These are phyloP conservation scores for Chaetomium globosum DNA, from an alignment of 2,329 filamentous ascomycete species.

Conservation along the genomic window DNA sequence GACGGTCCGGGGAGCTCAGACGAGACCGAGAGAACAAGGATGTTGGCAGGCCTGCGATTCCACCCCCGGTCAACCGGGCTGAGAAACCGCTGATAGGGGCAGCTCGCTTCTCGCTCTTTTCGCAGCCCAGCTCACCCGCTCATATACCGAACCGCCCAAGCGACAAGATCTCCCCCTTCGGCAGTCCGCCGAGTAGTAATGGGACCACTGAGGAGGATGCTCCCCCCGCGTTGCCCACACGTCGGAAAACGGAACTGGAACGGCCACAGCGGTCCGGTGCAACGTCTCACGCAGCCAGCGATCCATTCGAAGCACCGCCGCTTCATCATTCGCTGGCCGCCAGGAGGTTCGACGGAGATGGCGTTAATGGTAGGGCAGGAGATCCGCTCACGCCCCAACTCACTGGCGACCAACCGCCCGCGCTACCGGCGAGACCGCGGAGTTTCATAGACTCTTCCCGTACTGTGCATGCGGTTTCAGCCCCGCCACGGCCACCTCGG, in stretches of 20 bases:
- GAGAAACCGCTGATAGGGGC: constrained; percentile 60
- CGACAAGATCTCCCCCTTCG: constrained; percentile 74
- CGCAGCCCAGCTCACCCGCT: constrained; percentile 34
- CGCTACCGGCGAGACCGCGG: constrained; percentile 54
- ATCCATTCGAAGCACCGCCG: constrained; percentile 60
- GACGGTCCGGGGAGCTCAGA: constrained; percentile 62
- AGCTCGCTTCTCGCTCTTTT: constrained; percentile 30
- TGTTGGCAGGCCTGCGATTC: constrained; percentile 52
- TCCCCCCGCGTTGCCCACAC: constrained; percentile 54
- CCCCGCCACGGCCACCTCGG: constrained; percentile 50
- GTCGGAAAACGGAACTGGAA: constrained; percentile 46
- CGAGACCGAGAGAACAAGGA: constrained; percentile 50
- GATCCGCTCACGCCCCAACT: constrained; percentile 46
- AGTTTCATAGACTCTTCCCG: constrained; percentile 42
- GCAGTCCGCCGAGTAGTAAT: constrained; percentile 74
- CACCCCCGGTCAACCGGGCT: constrained; percentile 77
- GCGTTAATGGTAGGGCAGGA: constrained; percentile 46
- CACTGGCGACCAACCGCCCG: constrained; percentile 51
- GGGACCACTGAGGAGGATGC: constrained; percentile 52
- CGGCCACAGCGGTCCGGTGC: constrained; percentile 39
- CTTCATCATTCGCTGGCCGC: constrained; percentile 53
- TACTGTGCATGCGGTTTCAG: constrained; percentile 37
- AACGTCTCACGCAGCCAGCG: constrained; percentile 45
- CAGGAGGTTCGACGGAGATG: constrained; percentile 52
- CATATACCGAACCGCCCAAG: constrained; percentile 45